Percentiles rank a stretch among this genome's conserved stretches.
phyloP scores from a whole-genome alignment of 2,329 filamentous ascomycete species.

The Aureobasidium lini region DNA sequence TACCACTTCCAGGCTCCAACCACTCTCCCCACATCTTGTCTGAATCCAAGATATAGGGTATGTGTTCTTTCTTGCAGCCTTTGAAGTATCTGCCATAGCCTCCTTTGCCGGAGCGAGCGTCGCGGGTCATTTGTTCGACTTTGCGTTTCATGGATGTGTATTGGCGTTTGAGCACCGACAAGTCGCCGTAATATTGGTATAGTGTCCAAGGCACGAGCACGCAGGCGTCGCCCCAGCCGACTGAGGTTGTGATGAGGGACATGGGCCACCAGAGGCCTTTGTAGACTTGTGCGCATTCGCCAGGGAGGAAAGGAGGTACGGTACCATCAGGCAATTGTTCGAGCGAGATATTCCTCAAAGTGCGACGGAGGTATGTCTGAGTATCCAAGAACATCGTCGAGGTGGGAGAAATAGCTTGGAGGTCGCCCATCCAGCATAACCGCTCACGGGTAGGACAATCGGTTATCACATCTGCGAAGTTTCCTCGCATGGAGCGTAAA shows the following conservation, averaged over 20 bases:
- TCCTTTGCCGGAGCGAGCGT: neutral
- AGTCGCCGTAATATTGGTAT: slow-evolving; percentile 8
- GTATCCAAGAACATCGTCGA: slow-evolving; percentile 10
- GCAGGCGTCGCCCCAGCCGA: slow-evolving; percentile 10
- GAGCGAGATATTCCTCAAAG: neutral
- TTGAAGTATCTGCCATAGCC: slow-evolving; percentile 11
- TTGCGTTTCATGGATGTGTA: slow-evolving; percentile 8
- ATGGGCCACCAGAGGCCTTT: slow-evolving; percentile 1
- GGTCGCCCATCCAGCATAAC: slow-evolving; percentile 7
- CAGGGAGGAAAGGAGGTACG: slow-evolving; percentile 3
- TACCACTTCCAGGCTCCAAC: slow-evolving; percentile 5
- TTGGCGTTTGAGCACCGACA: neutral
- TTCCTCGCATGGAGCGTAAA: slow-evolving; percentile 1
- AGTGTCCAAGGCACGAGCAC: slow-evolving; percentile 8
- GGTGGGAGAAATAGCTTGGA: slow-evolving; percentile 3
- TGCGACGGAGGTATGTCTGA: neutral
- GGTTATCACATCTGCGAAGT: slow-evolving; percentile 4
- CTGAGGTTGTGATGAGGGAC: neutral
- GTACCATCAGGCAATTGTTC: slow-evolving; percentile 6
- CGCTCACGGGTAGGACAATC: slow-evolving; percentile 9
- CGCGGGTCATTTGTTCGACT: slow-evolving; percentile 1
- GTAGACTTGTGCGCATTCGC: slow-evolving; percentile 10
- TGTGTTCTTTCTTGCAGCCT: neutral
- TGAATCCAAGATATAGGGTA: slow-evolving; percentile 5
- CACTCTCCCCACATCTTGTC: slow-evolving; percentile 11